Percentiles rank a stretch among this genome's conserved stretches.
Evolutionary conservation across 2,329 filamentous ascomycete species (phyloP).

Genomic region (Fusarium sororula): DNA sequence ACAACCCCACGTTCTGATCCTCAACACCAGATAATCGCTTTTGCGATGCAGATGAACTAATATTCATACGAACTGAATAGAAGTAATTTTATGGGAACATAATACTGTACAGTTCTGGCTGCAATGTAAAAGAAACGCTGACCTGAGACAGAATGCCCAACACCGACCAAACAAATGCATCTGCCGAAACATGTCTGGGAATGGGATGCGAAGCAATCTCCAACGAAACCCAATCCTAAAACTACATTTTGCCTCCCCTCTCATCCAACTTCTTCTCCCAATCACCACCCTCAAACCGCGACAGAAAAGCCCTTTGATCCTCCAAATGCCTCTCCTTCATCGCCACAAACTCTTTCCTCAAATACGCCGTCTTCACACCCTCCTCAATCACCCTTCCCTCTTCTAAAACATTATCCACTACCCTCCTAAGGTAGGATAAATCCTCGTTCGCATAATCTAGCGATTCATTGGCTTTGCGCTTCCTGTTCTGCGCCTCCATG

Average conservation of each 20-base stretch:
- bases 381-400: background rate
- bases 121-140: background rate
- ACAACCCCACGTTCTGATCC: background rate
- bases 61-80: no score
- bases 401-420: background rate
- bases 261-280: rapidly evolving
- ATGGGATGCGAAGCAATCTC: background rate
- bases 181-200: background rate
- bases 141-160: background rate
- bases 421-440: background rate
- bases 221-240: rapidly evolving
- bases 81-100: no score
- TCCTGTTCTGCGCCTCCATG: background rate
- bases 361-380: background rate
- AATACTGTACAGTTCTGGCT: background rate
- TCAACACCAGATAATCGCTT: background rate
- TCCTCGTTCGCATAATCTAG: background rate
- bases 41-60: background rate
- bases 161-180: background rate
- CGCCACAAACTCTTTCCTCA: background rate
- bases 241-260: background rate
- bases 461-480: background rate
- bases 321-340: background rate
- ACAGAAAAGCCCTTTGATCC: background rate
- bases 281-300: background rate